Conservation (phyloP, 192 early-diverging fungal genomes). For the Allomyces macrogynus region DNA sequence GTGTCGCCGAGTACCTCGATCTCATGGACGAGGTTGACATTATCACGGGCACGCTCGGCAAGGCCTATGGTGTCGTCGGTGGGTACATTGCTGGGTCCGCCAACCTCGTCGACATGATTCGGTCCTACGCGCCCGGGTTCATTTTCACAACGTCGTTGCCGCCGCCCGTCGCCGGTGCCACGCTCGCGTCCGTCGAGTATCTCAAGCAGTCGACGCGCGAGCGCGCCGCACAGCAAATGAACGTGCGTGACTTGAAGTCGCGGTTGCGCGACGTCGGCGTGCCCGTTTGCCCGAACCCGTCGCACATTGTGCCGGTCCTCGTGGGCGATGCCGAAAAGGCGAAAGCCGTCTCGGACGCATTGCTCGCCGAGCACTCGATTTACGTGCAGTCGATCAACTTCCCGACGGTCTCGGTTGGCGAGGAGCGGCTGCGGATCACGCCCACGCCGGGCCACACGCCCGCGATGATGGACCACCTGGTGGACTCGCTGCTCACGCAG, state of each 20-base stretch:
- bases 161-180: conserved; percentile 74
- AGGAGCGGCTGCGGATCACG: conserved; percentile 94
- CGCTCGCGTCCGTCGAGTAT: conserved; percentile 79
- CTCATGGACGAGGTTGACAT: conserved; percentile 81
- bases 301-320: conserved; percentile 96
- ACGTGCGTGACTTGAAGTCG: conserved; percentile 73
- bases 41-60: conserved; percentile 87
- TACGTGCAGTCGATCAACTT: conserved; percentile 99
- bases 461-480: conserved; percentile 62
- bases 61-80: conserved; percentile 91
- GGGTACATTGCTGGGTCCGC: conserved; percentile 89
- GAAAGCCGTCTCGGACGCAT: conserved; percentile 82
- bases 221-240: conserved; percentile 77
- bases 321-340: conserved; percentile 88
- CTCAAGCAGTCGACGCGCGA: conserved; percentile 67
- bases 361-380: conserved; percentile 71
- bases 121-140: conserved; percentile 93
- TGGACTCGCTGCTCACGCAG: conserved; percentile 60
- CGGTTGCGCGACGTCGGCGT: conserved; percentile 62
- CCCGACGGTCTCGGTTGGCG: conserved; percentile 81
- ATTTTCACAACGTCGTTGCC: conserved; percentile 99
- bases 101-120: conserved; percentile 76
- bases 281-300: conserved; percentile 94
- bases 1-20: conserved; percentile 87
- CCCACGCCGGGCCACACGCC: conserved; percentile 83